phyloP scores from a whole-genome alignment of 441 rosid species.

The Pelargonium citronellum region DNA sequence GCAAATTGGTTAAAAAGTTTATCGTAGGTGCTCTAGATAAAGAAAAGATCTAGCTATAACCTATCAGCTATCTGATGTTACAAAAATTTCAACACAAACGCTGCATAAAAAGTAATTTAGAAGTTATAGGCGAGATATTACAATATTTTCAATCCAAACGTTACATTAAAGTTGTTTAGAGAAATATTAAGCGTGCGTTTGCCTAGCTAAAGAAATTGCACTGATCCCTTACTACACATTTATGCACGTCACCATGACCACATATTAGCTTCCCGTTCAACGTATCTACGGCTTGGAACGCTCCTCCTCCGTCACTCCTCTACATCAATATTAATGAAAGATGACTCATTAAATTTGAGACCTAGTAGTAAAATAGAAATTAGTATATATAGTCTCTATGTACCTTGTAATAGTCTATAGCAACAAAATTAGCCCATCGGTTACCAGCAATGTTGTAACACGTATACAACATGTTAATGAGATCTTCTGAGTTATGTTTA shows the following conservation, averaged over 20 bases:
- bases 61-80: no score
- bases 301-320: slow-evolving; percentile 53
- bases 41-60: no score
- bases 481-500: slow-evolving; percentile 31
- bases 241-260: slow-evolving; percentile 42
- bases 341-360: neutral
- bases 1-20: no score
- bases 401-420: slow-evolving; percentile 49
- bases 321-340: slow-evolving; percentile 8
- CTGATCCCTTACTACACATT: slow-evolving; percentile 34
- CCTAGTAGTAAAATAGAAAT: neutral
- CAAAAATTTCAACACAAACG: no score
- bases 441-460: slow-evolving; percentile 35
- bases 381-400: neutral
- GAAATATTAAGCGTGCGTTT: no score
- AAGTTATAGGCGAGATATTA: no score
- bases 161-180: no score
- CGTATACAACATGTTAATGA: slow-evolving; percentile 32
- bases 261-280: slow-evolving; percentile 45
- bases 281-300: slow-evolving; percentile 44
- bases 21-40: no score
- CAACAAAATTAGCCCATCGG: slow-evolving; percentile 53
- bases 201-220: no score
- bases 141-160: no score
- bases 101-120: no score